Conservation (phyloP, 495 filamentous ascomycete species). For the Echria macrotheca region DNA sequence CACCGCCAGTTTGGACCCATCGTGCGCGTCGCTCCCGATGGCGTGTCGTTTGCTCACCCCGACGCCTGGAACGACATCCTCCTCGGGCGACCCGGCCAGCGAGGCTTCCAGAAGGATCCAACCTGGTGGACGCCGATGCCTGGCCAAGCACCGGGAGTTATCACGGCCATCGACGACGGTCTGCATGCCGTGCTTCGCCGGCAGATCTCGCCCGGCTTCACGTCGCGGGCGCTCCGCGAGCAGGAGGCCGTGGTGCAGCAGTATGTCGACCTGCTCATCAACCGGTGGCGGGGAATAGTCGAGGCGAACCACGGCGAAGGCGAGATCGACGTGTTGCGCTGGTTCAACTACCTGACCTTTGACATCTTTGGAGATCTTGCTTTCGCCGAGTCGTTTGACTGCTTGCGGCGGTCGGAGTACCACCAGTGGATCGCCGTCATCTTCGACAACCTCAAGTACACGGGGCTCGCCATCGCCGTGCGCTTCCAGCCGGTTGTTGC, state of each 20-base stretch:
- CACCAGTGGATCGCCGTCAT: slow-evolving; percentile 40
- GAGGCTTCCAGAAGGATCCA: slow-evolving; percentile 2
- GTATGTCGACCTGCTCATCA: slow-evolving; percentile 3
- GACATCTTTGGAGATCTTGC: slow-evolving; percentile 56
- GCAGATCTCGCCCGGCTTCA: slow-evolving; percentile 7
- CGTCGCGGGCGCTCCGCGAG: not conserved
- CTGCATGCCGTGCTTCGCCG: slow-evolving; percentile 4
- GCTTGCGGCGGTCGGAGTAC: slow-evolving; percentile 39
- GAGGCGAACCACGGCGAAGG: not conserved
- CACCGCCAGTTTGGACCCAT: slow-evolving; percentile 45
- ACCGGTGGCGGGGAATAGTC: slow-evolving; percentile 4
- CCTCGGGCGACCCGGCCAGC: not conserved
- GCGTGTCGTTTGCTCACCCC: slow-evolving; percentile 40
- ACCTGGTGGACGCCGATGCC: slow-evolving; percentile 11
- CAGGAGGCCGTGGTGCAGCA: slow-evolving; percentile 8
- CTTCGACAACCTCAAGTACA: slow-evolving; percentile 28
- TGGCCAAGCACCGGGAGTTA: not conserved
- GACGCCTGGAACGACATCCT: slow-evolving; percentile 49
- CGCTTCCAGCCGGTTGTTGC: slow-evolving; percentile 28
- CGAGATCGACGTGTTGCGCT: slow-evolving; percentile 35
- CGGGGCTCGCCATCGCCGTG: slow-evolving; percentile 21
- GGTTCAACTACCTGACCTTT: slow-evolving; percentile 52
- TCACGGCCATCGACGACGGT: not conserved
- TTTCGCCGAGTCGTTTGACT: slow-evolving; percentile 49
- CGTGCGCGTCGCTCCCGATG: slow-evolving; percentile 45